A percentile compares a stretch with the other conserved stretches of the same genome.
Conservation (phyloP, 2,329 filamentous ascomycete species). For the Fusarium nodosum region DNA sequence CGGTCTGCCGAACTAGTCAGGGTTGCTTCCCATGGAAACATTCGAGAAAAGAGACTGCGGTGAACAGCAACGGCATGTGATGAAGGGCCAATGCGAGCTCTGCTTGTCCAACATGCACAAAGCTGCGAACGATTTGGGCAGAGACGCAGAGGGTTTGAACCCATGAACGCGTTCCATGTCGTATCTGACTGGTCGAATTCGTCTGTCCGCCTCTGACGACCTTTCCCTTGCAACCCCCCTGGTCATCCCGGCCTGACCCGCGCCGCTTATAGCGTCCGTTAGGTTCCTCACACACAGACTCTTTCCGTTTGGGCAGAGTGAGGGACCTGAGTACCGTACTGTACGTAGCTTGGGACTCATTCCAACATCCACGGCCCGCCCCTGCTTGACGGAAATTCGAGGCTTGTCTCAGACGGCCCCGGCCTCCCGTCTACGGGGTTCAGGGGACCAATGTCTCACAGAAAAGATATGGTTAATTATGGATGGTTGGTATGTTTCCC, state of each 20-base stretch:
- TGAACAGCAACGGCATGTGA: constrained; percentile 30
- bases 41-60: constrained; percentile 43
- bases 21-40: constrained; percentile 26
- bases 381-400: constrained; percentile 28
- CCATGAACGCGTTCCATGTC: constrained; percentile 25
- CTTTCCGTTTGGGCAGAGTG: constrained; percentile 7
- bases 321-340: neutral
- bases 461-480: constrained; percentile 15
- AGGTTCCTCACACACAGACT: constrained; percentile 26
- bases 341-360: constrained; percentile 14
- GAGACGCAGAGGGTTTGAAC: constrained; percentile 12
- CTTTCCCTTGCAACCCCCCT: constrained; percentile 26
- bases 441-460: constrained; percentile 27
- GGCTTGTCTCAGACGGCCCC: constrained; percentile 36
- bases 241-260: constrained; percentile 34
- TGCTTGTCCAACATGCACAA: constrained; percentile 27
- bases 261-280: constrained; percentile 35
- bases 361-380: constrained; percentile 23
- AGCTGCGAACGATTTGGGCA: constrained; percentile 19
- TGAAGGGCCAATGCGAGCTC: constrained; percentile 27
- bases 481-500: constrained; percentile 31
- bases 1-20: constrained; percentile 31
- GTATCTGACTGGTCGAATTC: constrained; percentile 39
- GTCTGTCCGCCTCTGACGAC: constrained; percentile 17
- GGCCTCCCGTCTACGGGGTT: constrained; percentile 40